Conservation (phyloP, 441 rosid genomes). For the Adansonia gregorii region DNA sequence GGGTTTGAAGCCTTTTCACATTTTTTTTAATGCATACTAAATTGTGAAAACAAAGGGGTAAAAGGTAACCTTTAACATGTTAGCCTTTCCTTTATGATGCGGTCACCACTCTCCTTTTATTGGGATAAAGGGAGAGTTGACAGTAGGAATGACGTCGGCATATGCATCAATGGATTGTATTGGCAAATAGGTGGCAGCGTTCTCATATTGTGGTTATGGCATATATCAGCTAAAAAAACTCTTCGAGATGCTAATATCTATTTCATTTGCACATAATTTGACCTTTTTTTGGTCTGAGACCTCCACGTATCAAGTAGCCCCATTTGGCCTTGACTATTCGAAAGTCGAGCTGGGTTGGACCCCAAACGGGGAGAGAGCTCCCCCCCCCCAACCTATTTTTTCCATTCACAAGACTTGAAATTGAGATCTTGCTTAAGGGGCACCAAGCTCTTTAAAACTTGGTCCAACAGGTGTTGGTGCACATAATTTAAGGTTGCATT, state of each 20-base stretch:
- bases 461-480: neutral
- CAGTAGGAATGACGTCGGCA: neutral
- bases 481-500: neutral
- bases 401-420: no score
- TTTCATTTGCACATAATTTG: no score
- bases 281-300: no score
- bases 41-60: neutral
- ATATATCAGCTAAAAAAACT: neutral
- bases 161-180: neutral
- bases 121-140: neutral
- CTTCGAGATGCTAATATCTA: neutral
- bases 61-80: neutral
- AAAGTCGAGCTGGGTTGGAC: no score
- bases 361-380: no score
- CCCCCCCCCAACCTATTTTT: no score
- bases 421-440: no score
- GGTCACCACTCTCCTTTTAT: neutral
- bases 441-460: no score
- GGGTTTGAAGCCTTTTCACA: neutral
- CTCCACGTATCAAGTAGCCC: no score
- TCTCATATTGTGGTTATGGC: neutral
- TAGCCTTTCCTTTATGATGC: neutral
- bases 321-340: no score
- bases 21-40: neutral
- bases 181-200: neutral